Percentiles rank a stretch among this genome's conserved stretches.
phyloP scores from a whole-genome alignment of 129 eudicot species.

The Arctium lappa region DNA sequence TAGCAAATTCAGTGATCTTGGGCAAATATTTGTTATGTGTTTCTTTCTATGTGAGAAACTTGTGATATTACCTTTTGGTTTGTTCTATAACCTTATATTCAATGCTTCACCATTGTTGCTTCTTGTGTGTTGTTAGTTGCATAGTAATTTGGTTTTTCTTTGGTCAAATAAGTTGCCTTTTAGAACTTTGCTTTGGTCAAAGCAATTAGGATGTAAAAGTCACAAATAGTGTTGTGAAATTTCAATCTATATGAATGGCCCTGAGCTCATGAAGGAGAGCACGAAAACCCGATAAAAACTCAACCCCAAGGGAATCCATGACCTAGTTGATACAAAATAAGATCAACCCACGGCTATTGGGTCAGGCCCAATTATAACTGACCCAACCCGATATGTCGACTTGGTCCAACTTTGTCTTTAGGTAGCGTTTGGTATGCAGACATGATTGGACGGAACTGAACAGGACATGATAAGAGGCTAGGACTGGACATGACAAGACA shows the following conservation, averaged over 20 bases:
- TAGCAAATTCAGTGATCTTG: conserved; percentile 32
- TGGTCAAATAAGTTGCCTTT: neutral
- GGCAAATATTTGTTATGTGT: conserved; percentile 31
- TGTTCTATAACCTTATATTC: conserved; percentile 1
- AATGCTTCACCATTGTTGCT: neutral
- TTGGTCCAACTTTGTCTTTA: neutral
- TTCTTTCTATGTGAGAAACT: conserved; percentile 12
- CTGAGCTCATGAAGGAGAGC: too few relatives aligned
- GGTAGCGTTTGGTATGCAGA: too few relatives aligned
- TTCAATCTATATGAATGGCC: neutral
- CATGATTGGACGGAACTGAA: too few relatives aligned
- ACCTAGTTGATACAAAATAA: neutral
- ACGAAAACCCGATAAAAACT: too few relatives aligned
- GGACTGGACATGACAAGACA: too few relatives aligned
- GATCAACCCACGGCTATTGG: neutral
- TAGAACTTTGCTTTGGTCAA: neutral
- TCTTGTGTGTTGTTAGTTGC: neutral
- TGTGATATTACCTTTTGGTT: conserved; percentile 24
- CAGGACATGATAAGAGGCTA: too few relatives aligned
- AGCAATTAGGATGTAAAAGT: neutral
- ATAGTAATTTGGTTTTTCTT: neutral
- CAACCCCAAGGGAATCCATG: neutral
- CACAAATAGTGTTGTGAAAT: neutral
- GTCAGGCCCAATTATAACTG: neutral
- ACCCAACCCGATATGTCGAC: neutral